These are phyloP conservation scores for Chaetomium cochliodes DNA, from an alignment of 495 filamentous ascomycete genomes.

Conservation along the genomic window DNA sequence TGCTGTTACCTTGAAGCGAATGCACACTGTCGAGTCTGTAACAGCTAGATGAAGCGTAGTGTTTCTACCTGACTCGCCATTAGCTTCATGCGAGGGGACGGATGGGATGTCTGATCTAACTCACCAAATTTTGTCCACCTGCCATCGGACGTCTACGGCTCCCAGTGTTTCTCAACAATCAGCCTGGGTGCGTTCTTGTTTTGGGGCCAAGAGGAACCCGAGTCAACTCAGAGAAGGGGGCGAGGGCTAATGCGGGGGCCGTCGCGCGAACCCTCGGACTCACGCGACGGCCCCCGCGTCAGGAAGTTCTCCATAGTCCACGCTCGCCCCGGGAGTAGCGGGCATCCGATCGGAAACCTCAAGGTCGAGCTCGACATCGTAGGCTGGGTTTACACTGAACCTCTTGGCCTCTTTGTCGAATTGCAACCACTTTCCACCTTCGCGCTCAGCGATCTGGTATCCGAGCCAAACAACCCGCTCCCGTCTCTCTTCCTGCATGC, in stretches of 20 bases:
- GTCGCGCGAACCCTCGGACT: not conserved
- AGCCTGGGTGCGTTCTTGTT: not conserved
- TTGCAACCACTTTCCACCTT: constrained; percentile 35
- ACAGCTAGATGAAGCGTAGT: too few species aligned
- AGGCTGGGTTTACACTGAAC: constrained; percentile 37
- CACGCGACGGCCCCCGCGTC: constrained; percentile 22
- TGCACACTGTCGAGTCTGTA: too few species aligned
- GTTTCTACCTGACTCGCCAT: too few species aligned
- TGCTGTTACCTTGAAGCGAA: too few species aligned
- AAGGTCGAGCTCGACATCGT: constrained; percentile 31
- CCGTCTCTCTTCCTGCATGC: constrained; percentile 61
- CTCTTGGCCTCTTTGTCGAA: constrained; percentile 35
- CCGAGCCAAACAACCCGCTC: constrained; percentile 77
- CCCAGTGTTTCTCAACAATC: not conserved
- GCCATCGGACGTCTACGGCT: not conserved
- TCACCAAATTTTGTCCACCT: not conserved
- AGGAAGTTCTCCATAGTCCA: constrained; percentile 32
- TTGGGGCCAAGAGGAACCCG: not conserved
- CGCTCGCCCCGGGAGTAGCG: constrained; percentile 15
- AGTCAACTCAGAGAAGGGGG: too few species aligned
- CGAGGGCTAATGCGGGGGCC: too few species aligned
- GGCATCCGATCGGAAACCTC: constrained; percentile 1
- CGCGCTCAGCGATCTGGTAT: constrained; percentile 50
- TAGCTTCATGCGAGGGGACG: too few species aligned
- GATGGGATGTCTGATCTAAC: not conserved